Conservation (phyloP, 805 yeast species). For the Sungouiozyma ichnusensis region DNA sequence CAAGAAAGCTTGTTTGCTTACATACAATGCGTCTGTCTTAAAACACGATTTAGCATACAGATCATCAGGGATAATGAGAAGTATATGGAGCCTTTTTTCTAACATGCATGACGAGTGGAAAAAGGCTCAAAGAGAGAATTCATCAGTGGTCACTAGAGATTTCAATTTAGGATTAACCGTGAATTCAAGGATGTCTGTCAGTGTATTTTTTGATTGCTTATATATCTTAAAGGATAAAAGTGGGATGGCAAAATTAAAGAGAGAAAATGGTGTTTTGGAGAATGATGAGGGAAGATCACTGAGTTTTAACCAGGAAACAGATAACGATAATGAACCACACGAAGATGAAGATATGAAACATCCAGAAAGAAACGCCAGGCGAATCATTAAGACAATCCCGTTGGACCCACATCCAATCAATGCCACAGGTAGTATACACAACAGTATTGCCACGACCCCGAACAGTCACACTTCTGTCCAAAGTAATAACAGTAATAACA, state of each 20-base stretch:
- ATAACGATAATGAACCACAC: constrained; percentile 12
- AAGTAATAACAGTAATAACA: too few species aligned
- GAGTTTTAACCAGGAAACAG: background rate
- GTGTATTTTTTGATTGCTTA: constrained; percentile 83
- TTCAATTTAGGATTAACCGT: constrained; percentile 43
- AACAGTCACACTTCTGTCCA: background rate
- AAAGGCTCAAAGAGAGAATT: constrained; percentile 11
- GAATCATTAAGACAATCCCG: constrained; percentile 68
- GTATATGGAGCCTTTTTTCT: constrained; percentile 82
- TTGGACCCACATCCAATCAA: constrained; percentile 72
- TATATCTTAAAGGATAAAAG: constrained; percentile 78
- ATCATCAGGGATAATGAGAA: constrained; percentile 86
- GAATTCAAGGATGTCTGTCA: constrained; percentile 81
- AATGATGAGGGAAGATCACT: background rate
- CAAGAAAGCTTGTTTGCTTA: constrained; percentile 52
- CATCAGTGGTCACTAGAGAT: constrained; percentile 8
- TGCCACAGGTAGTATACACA: constrained; percentile 17
- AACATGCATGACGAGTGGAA: constrained; percentile 48
- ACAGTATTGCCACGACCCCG: constrained; percentile 10
- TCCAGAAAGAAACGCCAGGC: constrained; percentile 65
- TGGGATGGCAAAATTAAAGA: constrained; percentile 63
- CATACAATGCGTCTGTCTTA: constrained; percentile 71
- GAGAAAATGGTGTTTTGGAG: constrained; percentile 15
- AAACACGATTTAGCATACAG: constrained; percentile 90
- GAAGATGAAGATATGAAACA: constrained; percentile 36